Evolutionary conservation across 2,329 filamentous ascomycete genomes (phyloP), one percentile per base, ranked within the genome.

Genomic region (Helotiales sp.): DNA sequence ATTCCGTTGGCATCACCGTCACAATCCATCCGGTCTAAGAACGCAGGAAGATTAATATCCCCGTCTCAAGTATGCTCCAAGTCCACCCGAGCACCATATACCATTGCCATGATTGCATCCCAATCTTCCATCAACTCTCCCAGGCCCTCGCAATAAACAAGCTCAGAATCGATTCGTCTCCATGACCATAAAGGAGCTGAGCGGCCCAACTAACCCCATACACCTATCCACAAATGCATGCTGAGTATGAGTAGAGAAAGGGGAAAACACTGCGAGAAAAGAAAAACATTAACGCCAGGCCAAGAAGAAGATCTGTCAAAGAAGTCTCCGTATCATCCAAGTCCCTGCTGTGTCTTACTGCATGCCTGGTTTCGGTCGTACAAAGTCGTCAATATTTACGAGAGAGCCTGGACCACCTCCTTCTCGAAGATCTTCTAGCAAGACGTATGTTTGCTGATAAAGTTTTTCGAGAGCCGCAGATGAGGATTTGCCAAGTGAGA

Each of bases 401-500:
- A 98, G 93, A 29, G 91, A 88, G 34, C 90, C 92, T 10, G 89
- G 81, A 30, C 91, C 89, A 57, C 93, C 92, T 38, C 90, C 87
- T 67, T 89, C 84, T 47, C 89, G 84, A 13, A 96, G 79, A 55
- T 93, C 89, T 58, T 92, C 88, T n/a, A 98, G 81, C 13, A 98
- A 78, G 1, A 91, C 90, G 63, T 87, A 89, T 0, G 92, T 96
- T 75, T 97, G 92, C 59, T 93, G 89, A 69, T 90, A 92, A 5
- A 97, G 73, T 59, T 86, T 88, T 73, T 98, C 93, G 29, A 99
- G 75, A 1, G 92, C 90, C 2, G 95, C 90, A 4, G 88, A 86
- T 2, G 91, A 92, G 0, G 91, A 93, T 75, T 96, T 96, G 50
- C 95, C 95, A 2, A 97, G 80, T 0, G 91, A 96, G 40, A 91